Conservation (phyloP, 805 yeast genomes). For the Aciculoconidium aculeatum region DNA sequence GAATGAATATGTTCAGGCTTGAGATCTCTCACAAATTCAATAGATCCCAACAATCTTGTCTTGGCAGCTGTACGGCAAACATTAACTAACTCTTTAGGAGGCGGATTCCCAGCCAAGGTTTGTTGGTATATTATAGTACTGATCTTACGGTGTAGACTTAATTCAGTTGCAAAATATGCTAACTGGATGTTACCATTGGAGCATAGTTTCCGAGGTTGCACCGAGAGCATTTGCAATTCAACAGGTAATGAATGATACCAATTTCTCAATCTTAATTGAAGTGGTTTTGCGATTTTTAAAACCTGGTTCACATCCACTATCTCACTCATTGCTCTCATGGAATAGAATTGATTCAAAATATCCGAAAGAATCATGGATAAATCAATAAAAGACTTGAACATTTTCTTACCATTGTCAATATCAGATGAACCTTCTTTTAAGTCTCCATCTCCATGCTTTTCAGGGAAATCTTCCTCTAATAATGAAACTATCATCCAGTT, state of each 20-base stretch:
- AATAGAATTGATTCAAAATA: slow-evolving; percentile 65
- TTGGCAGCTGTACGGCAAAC: slow-evolving; percentile 85
- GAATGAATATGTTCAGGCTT: slow-evolving; percentile 80
- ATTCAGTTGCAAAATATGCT: slow-evolving; percentile 85
- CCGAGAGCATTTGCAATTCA: slow-evolving; percentile 56
- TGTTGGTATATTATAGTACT: slow-evolving; percentile 46
- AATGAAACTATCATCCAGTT: slow-evolving; percentile 79
- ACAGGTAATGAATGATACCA: slow-evolving; percentile 75
- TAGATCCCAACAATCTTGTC: slow-evolving; percentile 74
- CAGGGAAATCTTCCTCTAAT: slow-evolving; percentile 74
- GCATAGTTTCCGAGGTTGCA: slow-evolving; percentile 56
- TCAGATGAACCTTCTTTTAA: slow-evolving; percentile 58
- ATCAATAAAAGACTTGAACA: slow-evolving; percentile 64
- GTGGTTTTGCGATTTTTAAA: slow-evolving; percentile 71
- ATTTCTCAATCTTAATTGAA: slow-evolving; percentile 61
- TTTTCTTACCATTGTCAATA: slow-evolving; percentile 60
- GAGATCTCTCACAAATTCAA: slow-evolving; percentile 69
- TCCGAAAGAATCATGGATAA: slow-evolving; percentile 66
- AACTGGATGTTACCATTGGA: slow-evolving; percentile 76
- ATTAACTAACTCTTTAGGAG: slow-evolving; percentile 30
- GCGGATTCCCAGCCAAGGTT: slow-evolving; percentile 23
- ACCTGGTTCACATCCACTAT: slow-evolving; percentile 60
- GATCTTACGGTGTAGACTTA: slow-evolving; percentile 76
- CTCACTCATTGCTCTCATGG: slow-evolving; percentile 57
- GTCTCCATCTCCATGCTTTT: slow-evolving; percentile 50